Evolutionary conservation across 306 rosid genomes (phyloP).

Genomic region (Styphnolobium japonicum): DNA sequence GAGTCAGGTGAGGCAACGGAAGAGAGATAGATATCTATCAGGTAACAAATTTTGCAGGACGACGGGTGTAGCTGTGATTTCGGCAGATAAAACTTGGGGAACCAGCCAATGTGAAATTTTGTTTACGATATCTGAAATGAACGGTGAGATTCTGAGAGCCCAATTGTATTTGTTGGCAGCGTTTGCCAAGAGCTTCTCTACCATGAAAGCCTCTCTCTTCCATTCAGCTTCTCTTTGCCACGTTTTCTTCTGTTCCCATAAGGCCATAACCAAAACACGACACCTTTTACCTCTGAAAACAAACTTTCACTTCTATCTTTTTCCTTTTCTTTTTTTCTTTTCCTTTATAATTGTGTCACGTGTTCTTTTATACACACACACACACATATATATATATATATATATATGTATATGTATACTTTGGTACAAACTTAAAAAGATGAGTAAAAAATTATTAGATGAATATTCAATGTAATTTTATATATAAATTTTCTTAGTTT

Average conservation of each 20-base stretch:
- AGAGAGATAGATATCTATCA: slow-evolving; percentile 7
- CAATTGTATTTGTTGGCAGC: slow-evolving; percentile 7
- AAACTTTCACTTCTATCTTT: too few relatives aligned
- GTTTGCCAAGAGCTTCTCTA: background rate
- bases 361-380: too few relatives aligned
- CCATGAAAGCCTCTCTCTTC: background rate
- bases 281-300: too few relatives aligned
- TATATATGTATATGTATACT: too few relatives aligned
- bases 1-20: slow-evolving; percentile 7
- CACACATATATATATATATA: too few relatives aligned
- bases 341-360: too few relatives aligned
- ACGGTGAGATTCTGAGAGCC: slow-evolving; percentile 3
- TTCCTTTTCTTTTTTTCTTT: too few relatives aligned
- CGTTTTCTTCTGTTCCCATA: background rate
- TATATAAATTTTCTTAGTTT: too few relatives aligned
- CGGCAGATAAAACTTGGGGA: slow-evolving; percentile 46
- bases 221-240: slow-evolving; percentile 3
- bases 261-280: too few relatives aligned
- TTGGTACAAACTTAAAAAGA: too few relatives aligned
- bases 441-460: too few relatives aligned
- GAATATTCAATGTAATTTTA: too few relatives aligned
- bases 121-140: background rate
- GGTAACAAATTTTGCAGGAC: slow-evolving; percentile 25
- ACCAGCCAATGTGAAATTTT: slow-evolving; percentile 38
- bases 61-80: slow-evolving; percentile 68